Conservation (phyloP, 306 rosid species). For the Vigna hirtella region DNA sequence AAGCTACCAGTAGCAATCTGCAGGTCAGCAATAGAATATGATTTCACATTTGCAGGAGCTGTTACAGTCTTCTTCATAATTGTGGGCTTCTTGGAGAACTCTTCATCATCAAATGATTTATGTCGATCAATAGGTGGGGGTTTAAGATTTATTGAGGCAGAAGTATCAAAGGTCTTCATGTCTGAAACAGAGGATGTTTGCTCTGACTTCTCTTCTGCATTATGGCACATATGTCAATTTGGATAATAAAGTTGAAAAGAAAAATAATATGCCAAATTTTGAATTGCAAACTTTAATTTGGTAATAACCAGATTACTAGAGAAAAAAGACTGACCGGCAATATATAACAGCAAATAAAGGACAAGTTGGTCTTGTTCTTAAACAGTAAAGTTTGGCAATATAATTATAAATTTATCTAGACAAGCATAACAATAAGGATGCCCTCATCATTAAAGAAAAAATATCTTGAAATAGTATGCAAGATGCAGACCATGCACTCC, state of each 20-base stretch:
- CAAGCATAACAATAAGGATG: slow-evolving; percentile 20
- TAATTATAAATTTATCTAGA: slow-evolving; percentile 19
- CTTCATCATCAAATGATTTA: slow-evolving; percentile 85
- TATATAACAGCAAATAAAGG: not conserved
- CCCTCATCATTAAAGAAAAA: not conserved
- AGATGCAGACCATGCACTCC: slow-evolving; percentile 73
- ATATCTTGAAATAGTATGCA: slow-evolving; percentile 35
- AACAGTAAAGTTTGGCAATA: slow-evolving; percentile 15
- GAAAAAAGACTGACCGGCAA: slow-evolving; percentile 8
- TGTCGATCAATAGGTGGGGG: slow-evolving; percentile 92
- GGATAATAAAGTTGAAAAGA: slow-evolving; percentile 20
- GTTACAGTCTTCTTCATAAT: slow-evolving; percentile 64
- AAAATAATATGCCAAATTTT: slow-evolving; percentile 25
- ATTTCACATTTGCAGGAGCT: slow-evolving; percentile 68
- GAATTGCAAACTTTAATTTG: slow-evolving; percentile 30
- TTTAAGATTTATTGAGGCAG: slow-evolving; percentile 73
- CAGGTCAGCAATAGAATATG: slow-evolving; percentile 87
- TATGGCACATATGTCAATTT: slow-evolving; percentile 39
- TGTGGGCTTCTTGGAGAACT: slow-evolving; percentile 65
- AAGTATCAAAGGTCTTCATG: slow-evolving; percentile 64
- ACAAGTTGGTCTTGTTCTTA: slow-evolving; percentile 1
- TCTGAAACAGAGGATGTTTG: slow-evolving; percentile 64
- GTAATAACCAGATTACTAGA: slow-evolving; percentile 30
- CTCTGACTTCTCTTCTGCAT: slow-evolving; percentile 77
- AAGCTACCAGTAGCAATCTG: slow-evolving; percentile 97